Percentiles rank a stretch among this genome's conserved stretches.
Conservation (phyloP, 163 green algal species). For the Prototheca cutis region DNA sequence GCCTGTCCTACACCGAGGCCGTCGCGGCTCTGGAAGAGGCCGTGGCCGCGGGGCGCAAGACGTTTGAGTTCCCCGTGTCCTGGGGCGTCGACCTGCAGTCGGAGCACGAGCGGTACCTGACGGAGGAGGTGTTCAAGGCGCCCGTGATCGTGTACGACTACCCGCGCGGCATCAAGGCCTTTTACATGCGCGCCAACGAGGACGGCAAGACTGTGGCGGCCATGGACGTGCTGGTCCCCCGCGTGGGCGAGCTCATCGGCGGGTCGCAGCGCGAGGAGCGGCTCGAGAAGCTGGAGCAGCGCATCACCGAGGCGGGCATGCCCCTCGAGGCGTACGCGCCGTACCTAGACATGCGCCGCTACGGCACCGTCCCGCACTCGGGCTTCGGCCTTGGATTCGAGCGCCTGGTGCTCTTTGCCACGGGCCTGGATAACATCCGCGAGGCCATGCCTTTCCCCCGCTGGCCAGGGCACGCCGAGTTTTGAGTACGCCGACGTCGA, state of each 20-base stretch:
- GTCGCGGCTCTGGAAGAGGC: conserved; percentile 77
- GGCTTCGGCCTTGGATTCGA: conserved; percentile 99
- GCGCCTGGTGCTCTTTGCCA: conserved; percentile 92
- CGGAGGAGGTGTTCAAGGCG: conserved; percentile 84
- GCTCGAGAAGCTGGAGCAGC: conserved; percentile 56
- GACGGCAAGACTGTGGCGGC: conserved; percentile 87
- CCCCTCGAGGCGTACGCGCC: conserved; percentile 63
- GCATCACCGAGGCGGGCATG: conserved; percentile 60
- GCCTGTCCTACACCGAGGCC: conserved; percentile 89
- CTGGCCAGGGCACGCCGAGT: conserved; percentile 71
- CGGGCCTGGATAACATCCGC: conserved; percentile 88
- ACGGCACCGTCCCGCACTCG: conserved; percentile 58
- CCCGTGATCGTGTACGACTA: conserved; percentile 97
- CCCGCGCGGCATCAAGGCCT: conserved; percentile 92
- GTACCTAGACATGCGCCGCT: conserved; percentile 88
- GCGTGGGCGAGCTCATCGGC: conserved; percentile 94
- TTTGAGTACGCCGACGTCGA: conserved; percentile 4
- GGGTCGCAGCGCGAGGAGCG: conserved; percentile 93
- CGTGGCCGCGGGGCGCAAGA: conserved; percentile 36
- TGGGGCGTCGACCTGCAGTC: conserved; percentile 62
- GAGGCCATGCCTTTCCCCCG: conserved; percentile 90
- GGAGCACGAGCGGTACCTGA: conserved; percentile 96
- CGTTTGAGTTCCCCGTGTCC: conserved; percentile 66
- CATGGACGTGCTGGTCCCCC: conserved; percentile 90
- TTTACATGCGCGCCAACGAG: conserved; percentile 91